Evolutionary conservation across 2,329 filamentous ascomycete species (phyloP).

Genomic region (Microdochium nivale): DNA sequence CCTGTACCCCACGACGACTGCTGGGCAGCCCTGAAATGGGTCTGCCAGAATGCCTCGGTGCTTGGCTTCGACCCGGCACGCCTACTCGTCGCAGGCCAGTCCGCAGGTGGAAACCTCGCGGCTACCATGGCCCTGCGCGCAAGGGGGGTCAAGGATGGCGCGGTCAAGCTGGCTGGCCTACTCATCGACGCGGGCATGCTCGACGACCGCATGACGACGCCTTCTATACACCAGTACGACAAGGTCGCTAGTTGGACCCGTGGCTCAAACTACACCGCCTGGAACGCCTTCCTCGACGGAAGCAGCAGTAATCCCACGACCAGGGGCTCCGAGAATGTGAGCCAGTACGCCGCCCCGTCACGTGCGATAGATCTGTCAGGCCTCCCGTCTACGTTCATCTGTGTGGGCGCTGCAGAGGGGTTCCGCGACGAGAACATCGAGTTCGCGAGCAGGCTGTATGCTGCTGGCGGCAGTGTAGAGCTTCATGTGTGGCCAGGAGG

Average conservation of each 20-base stretch:
- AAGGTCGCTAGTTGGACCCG: conserved; percentile 24
- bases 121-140: conserved; percentile 28
- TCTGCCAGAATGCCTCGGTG: conserved; percentile 24
- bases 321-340: conserved; percentile 20
- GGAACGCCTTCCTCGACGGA: conserved; percentile 29
- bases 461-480: conserved; percentile 30
- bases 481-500: conserved; percentile 33
- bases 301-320: conserved; percentile 4
- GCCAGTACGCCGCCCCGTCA: conserved; percentile 25
- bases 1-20: conserved; percentile 18
- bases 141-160: conserved; percentile 19
- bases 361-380: conserved; percentile 24
- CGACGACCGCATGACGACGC: conserved; percentile 29
- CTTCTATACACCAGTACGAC: conserved; percentile 21
- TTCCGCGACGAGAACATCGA: conserved; percentile 31
- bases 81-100: conserved; percentile 31
- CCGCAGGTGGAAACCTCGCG: conserved; percentile 32
- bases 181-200: conserved; percentile 38
- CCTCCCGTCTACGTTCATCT: conserved; percentile 33
- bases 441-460: conserved; percentile 28
- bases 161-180: conserved; percentile 24
- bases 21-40: conserved; percentile 24
- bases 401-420: conserved; percentile 31
- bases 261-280: conserved; percentile 29
- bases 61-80: conserved; percentile 29